Percentiles rank a stretch among this genome's conserved stretches.
These are phyloP conservation scores for Botryotinia convoluta DNA, from an alignment of 2,329 filamentous ascomycete species.

Conservation along the genomic window DNA sequence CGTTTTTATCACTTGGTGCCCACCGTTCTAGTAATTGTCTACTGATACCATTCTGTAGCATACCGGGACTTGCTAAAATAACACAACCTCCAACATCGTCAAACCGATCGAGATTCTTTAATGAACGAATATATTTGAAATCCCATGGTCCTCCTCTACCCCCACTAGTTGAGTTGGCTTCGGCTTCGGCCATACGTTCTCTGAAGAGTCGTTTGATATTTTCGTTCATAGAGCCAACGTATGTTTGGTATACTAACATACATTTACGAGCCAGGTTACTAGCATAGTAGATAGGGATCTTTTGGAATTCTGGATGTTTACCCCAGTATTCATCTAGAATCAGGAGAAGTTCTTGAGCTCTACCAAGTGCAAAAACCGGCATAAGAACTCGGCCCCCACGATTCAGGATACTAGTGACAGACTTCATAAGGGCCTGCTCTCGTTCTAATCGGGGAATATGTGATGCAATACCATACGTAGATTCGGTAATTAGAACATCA, in stretches of 20 bases:
- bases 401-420: slow-evolving; percentile 86
- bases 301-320: slow-evolving; percentile 83
- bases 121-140: slow-evolving; percentile 86
- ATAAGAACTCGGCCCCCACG: slow-evolving; percentile 89
- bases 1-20: slow-evolving; percentile 95
- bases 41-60: slow-evolving; percentile 96
- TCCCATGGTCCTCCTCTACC: slow-evolving; percentile 91
- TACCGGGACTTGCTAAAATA: slow-evolving; percentile 96
- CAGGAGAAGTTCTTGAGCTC: slow-evolving; percentile 88
- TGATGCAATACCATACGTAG: slow-evolving; percentile 92
- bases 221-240: slow-evolving; percentile 97
- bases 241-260: slow-evolving; percentile 98
- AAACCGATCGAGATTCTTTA: slow-evolving; percentile 92
- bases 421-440: slow-evolving; percentile 92
- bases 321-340: slow-evolving; percentile 98
- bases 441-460: slow-evolving; percentile 88
- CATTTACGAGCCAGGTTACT: slow-evolving; percentile 93
- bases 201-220: slow-evolving; percentile 96
- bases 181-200: slow-evolving; percentile 86
- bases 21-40: slow-evolving; percentile 89
- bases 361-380: slow-evolving; percentile 90
- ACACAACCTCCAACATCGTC: slow-evolving; percentile 95
- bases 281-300: slow-evolving; percentile 94
- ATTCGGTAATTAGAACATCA: slow-evolving; percentile 95
- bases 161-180: slow-evolving; percentile 70